Conservation (phyloP, 495 filamentous ascomycete species). For the Margaritispora aquatica region DNA sequence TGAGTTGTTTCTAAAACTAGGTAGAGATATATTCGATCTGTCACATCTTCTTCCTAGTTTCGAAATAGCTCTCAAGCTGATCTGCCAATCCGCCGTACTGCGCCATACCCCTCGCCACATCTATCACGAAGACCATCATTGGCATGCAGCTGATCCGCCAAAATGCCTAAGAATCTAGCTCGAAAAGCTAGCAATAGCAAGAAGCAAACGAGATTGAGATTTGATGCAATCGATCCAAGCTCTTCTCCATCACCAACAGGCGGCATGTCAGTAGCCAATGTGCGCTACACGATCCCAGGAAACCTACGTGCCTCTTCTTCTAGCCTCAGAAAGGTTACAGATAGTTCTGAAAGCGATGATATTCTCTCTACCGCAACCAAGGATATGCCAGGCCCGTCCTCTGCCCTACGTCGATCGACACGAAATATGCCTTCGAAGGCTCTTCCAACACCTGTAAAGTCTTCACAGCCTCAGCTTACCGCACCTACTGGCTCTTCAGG, state of each 20-base stretch:
- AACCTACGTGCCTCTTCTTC: neutral
- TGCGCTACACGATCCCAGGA: slow-evolving; percentile 11
- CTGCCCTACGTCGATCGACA: neutral
- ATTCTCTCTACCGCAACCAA: neutral
- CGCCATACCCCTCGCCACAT: neutral
- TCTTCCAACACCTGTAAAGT: slow-evolving; percentile 12
- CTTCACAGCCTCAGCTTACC: slow-evolving; percentile 2
- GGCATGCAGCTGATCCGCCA: neutral
- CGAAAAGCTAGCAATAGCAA: slow-evolving; percentile 10
- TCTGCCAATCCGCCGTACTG: too few species aligned
- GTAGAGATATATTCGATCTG: too few species aligned
- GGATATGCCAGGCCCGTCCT: neutral
- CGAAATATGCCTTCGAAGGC: slow-evolving; percentile 3
- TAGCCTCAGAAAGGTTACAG: neutral
- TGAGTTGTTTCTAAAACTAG: too few species aligned
- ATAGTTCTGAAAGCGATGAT: slow-evolving; percentile 13
- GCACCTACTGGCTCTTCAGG: neutral
- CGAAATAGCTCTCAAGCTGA: too few species aligned
- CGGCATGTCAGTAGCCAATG: slow-evolving; percentile 15
- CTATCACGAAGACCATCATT: neutral
- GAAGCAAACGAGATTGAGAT: slow-evolving; percentile 18
- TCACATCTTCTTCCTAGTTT: too few species aligned
- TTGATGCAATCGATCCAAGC: slow-evolving; percentile 10
- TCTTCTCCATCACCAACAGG: neutral
- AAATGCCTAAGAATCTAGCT: slow-evolving; percentile 16